These are phyloP conservation scores for Sideroxylon spinosum DNA, from an alignment of 179 eudicot genomes.

Conservation along the genomic window DNA sequence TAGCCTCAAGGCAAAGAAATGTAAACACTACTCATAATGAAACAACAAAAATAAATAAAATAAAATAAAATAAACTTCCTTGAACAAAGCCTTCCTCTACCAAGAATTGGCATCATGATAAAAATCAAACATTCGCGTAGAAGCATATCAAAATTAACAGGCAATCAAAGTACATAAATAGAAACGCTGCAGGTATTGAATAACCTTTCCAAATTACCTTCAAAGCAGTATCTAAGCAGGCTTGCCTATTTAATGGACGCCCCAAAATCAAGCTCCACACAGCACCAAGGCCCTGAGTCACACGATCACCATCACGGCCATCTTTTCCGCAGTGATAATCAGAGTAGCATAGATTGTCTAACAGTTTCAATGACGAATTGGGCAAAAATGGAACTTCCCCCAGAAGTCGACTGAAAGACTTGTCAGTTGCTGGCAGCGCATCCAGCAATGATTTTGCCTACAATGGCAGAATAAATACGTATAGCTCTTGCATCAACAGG, in stretches of 20 bases:
- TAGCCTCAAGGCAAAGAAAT: too few relatives aligned
- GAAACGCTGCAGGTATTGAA: background rate
- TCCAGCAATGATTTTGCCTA: conserved; percentile 82
- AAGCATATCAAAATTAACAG: background rate
- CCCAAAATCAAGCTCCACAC: conserved; percentile 91
- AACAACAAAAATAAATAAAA: too few relatives aligned
- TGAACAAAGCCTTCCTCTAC: too few relatives aligned
- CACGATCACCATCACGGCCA: conserved; percentile 75
- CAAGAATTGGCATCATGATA: background rate
- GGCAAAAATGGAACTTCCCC: conserved; percentile 88
- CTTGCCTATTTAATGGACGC: conserved; percentile 65
- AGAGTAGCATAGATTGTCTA: conserved; percentile 68
- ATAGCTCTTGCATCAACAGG: background rate
- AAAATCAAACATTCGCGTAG: background rate
- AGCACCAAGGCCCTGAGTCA: conserved; percentile 94
- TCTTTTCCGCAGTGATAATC: conserved; percentile 40
- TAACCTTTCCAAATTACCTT: conserved; percentile 47
- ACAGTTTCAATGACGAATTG: conserved; percentile 54
- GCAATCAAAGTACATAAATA: background rate
- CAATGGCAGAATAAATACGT: conserved; percentile 17
- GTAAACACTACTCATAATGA: too few relatives aligned
- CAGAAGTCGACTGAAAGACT: conserved; percentile 88
- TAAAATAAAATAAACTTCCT: too few relatives aligned
- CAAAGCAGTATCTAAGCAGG: conserved; percentile 77
- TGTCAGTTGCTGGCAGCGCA: conserved; percentile 77